Percentiles rank a stretch among this genome's conserved stretches.
These are phyloP conservation scores for Candida boleticola DNA, from an alignment of 805 yeast species.

Conservation along the genomic window DNA sequence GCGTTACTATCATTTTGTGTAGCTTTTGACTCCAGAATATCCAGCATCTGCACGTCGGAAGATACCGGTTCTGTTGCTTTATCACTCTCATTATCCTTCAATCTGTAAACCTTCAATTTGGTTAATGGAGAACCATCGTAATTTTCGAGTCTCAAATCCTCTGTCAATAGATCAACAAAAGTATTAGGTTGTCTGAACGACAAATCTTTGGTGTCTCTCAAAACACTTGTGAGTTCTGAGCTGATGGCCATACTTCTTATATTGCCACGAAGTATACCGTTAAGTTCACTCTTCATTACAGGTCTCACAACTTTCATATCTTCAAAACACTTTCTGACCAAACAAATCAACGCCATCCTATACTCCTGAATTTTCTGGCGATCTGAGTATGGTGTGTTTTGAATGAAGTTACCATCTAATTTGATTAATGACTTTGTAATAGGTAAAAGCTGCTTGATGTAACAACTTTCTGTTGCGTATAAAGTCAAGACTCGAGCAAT, in stretches of 20 bases:
- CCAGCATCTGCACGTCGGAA: neutral
- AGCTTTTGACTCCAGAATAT: neutral
- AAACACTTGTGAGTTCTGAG: constrained; percentile 28
- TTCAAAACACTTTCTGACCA: constrained; percentile 73
- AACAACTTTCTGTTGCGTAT: constrained; percentile 43
- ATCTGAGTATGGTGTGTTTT: neutral
- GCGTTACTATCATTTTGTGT: neutral
- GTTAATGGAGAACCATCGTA: constrained; percentile 30
- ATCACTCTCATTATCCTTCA: constrained; percentile 11
- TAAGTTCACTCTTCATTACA: constrained; percentile 51
- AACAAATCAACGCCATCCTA: constrained; percentile 33
- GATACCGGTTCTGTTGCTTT: too few species aligned
- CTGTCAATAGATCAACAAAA: constrained; percentile 45
- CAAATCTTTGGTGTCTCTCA: constrained; percentile 51
- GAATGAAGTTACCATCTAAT: neutral
- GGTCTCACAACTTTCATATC: constrained; percentile 46
- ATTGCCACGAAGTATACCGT: constrained; percentile 24
- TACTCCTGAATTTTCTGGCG: constrained; percentile 22
- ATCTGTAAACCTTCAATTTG: neutral
- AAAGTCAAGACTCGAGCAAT: constrained; percentile 55
- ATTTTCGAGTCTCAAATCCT: constrained; percentile 41
- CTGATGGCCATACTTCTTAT: constrained; percentile 6
- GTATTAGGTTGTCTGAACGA: constrained; percentile 48
- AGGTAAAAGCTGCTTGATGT: neutral
- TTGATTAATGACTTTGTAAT: neutral